Conservation (phyloP, 805 yeast species). For the Candida coquimbonensis region DNA sequence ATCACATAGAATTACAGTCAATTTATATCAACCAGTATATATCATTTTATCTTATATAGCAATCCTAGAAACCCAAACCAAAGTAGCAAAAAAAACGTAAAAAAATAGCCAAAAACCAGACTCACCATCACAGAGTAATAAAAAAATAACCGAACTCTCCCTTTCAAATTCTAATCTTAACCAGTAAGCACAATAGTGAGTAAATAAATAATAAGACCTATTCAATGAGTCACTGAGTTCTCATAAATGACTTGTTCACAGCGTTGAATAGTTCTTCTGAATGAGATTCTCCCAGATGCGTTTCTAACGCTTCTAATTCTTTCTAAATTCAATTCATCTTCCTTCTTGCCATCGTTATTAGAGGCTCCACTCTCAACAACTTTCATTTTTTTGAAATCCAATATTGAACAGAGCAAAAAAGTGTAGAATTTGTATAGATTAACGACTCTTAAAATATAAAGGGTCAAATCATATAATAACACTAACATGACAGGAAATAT, state of each 20-base stretch:
- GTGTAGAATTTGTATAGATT: conserved; percentile 4
- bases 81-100: not conserved
- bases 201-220: too few relatives aligned
- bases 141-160: not conserved
- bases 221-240: conserved; percentile 5
- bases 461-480: conserved; percentile 13
- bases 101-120: not conserved
- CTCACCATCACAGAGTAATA: too few relatives aligned
- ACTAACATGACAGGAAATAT: conserved; percentile 11
- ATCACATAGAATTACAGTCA: too few relatives aligned
- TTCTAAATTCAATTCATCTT: not conserved
- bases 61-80: not conserved
- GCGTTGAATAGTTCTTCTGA: conserved; percentile 8
- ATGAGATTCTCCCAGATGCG: conserved; percentile 5
- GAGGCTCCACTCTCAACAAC: too few relatives aligned
- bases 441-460: conserved; percentile 13
- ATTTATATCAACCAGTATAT: not conserved
- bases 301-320: conserved; percentile 3
- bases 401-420: not conserved
- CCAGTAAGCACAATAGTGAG: too few relatives aligned
- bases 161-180: not conserved
- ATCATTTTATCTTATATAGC: not conserved
- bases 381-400: not conserved
- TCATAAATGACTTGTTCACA: conserved; percentile 16
- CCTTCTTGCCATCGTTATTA: too few relatives aligned